These are phyloP conservation scores for Cronartium quercuum DNA, from an alignment of 1,284 basidiomycete species.

Conservation along the genomic window DNA sequence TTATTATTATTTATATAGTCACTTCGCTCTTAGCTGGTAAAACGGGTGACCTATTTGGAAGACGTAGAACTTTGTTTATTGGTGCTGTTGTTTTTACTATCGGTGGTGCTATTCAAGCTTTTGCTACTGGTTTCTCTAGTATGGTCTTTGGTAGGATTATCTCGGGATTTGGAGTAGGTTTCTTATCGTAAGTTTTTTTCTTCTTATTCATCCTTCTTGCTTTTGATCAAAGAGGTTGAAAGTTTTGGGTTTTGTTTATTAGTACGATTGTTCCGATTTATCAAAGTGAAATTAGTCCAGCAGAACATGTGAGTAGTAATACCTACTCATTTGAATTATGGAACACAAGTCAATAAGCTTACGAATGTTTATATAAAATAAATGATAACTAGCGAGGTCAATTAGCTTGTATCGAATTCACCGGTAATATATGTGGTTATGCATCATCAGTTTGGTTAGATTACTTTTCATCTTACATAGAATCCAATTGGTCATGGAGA, in stretches of 20 bases:
- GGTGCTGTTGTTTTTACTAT: conserved; percentile 82
- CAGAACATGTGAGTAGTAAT: conserved; percentile 65
- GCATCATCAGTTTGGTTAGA: conserved; percentile 93
- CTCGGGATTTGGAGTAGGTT: conserved; percentile 86
- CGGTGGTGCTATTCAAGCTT: conserved; percentile 83
- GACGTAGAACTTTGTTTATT: conserved; percentile 75
- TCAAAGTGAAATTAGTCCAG: conserved; percentile 92
- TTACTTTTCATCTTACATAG: conserved; percentile 78
- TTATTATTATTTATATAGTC: conserved; percentile 53
- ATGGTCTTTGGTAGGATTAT: conserved; percentile 86
- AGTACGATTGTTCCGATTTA: conserved; percentile 97
- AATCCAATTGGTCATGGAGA: conserved; percentile 51
- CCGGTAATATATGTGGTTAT: conserved; percentile 76
- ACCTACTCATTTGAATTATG: too few species aligned
- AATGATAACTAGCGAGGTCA: conserved; percentile 64
- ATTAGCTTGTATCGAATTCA: conserved; percentile 94
- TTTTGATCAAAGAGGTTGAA: background rate
- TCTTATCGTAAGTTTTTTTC: conserved; percentile 64
- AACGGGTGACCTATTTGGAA: conserved; percentile 78
- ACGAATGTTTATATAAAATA: too few species aligned
- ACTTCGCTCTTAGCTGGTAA: conserved; percentile 84
- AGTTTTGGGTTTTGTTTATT: conserved; percentile 9
- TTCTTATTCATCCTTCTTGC: background rate
- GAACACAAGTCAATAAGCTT: too few species aligned
- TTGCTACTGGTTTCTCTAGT: conserved; percentile 69